Evolutionary conservation across 2,329 filamentous ascomycete species (phyloP), one percentile per base, ranked within the genome.

Genomic region (Monosporascus cannonballus): DNA sequence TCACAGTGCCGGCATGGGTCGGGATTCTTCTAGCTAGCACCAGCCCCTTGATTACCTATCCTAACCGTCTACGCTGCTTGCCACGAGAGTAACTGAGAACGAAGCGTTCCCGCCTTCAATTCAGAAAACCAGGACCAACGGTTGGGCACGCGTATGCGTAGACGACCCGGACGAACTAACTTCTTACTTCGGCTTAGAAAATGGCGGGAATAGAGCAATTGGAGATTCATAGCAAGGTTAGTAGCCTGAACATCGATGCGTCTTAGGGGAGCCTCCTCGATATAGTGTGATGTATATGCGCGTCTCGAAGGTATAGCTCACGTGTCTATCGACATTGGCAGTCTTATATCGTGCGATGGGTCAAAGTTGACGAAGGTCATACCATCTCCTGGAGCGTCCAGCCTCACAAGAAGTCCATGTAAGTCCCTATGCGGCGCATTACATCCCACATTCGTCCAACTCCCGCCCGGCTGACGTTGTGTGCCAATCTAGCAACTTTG

Each of bases 281-380:
- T 30, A 9, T 30, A 9, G 11, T 30, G 27, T 9, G 27, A 11
- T 14, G 30, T 34, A 11, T 34, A 5, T 34, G 30, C 30, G 30
- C 30, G 9, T 14, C 30, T 14, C 9, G 30, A 34, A 34, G 4
- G 30, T 34, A 34, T 34, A 34, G 30, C 42, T 46, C 24, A 46
- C 42, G 20, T 46, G 6, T 46, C 11, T 46, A 17, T 46, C 15
- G 11, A 34, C 11, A 61, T 61, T 56, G 56, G 52, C 61, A 97
- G 94, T 96, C 91, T 59, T 99, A 99, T 74, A 91, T 99, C 63
- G 90, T 99, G 53, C 90, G 94, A 67, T 99, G 94, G 93, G 89
- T 96, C 62, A 87, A 90, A 68, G 93, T 96, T 61, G 86, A 91
- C 52, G 86, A 90, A 58, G 88, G 88, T 51, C 87, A 96, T 70